Base-by-base conservation (phyloP, 495 filamentous ascomycete genomes). In the Amphirosellinia nigrospora region DNA sequence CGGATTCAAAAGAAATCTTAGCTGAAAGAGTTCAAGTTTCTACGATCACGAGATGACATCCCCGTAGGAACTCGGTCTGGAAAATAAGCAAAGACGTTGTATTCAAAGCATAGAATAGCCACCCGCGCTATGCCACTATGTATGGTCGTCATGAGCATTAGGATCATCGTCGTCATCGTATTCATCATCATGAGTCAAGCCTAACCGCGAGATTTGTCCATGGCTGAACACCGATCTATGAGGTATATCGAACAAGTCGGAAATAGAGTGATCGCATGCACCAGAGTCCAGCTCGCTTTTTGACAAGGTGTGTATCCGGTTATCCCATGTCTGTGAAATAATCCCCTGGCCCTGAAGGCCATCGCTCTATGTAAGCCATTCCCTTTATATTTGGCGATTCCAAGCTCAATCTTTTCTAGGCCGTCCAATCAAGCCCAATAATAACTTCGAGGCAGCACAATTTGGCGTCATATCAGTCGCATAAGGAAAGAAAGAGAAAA, bases 91-190 rank as follows among this genome's bases (percentile, higher is more conserved):
- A 21, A 21, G 23, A 41, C 16, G 13, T 61, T 41, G 36, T 39
- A 61, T 61, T 41, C 7, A 41, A 41, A 28, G 11, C 5, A 62
- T 11, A 21, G 28, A 34, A 48, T 11, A 4, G 7, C 16, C 46
- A 45, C 23, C 60, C 38, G n/a, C 59, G 39, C 68, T 50, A 16
- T 64, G 50, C 48, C 36, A 26, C 48, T 58, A 45, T 69, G 21
- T 63, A 70, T 70, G 19, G 38, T 50, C n/a, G 30, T 71, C 59
- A 60, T 59, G 48, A 68, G 32, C 50, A 38, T 69, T 66, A 34
- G 75, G 58, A 68, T 73, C 71, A 55, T 77, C 32, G 62, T 71
- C 70, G 30, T 73, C 32, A 56, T 75, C 64, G 60, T 74, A 60
- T 34, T 72, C 71, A 70, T 75, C 43, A 66, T 61, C 52, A 43